Percentiles rank a stretch among this genome's conserved stretches.
Evolutionary conservation across 305 asterid species (phyloP).

Genomic region (Solanum hybrid): DNA sequence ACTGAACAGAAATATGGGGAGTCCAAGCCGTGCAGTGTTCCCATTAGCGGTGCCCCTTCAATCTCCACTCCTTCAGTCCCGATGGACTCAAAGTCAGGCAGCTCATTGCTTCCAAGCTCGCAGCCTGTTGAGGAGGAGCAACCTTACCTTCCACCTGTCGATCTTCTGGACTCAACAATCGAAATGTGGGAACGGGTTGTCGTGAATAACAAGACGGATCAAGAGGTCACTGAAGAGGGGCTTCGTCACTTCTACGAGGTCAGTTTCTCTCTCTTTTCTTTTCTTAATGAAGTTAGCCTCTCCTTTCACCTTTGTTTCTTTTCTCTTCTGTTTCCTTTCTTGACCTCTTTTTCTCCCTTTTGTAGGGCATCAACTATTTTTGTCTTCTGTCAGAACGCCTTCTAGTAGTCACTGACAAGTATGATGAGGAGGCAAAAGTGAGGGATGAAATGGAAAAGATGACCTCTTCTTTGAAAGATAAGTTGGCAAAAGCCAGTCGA

Average conservation of each 20-base stretch:
- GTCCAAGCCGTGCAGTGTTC: background rate
- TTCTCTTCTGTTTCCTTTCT: background rate
- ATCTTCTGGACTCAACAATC: background rate
- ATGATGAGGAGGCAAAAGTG: background rate
- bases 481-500: background rate
- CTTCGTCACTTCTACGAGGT: background rate
- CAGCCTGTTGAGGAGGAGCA: background rate
- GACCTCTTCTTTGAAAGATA: background rate
- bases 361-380: conserved; percentile 1
- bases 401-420: background rate
- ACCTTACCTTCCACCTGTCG: background rate
- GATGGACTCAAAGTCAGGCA: background rate
- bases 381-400: background rate
- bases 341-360: background rate
- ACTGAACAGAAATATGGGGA: background rate
- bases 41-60: background rate
- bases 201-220: background rate
- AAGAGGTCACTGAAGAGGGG: conserved; percentile 3
- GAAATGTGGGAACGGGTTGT: background rate
- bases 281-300: background rate
- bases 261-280: background rate
- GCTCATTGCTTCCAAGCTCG: background rate
- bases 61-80: background rate
- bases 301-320: background rate
- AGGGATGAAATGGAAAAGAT: background rate